Percentiles rank a stretch among this genome's conserved stretches.
These are phyloP conservation scores for Talaromyces sp. DNA, from an alignment of 2,329 filamentous ascomycete genomes.

Conservation along the genomic window DNA sequence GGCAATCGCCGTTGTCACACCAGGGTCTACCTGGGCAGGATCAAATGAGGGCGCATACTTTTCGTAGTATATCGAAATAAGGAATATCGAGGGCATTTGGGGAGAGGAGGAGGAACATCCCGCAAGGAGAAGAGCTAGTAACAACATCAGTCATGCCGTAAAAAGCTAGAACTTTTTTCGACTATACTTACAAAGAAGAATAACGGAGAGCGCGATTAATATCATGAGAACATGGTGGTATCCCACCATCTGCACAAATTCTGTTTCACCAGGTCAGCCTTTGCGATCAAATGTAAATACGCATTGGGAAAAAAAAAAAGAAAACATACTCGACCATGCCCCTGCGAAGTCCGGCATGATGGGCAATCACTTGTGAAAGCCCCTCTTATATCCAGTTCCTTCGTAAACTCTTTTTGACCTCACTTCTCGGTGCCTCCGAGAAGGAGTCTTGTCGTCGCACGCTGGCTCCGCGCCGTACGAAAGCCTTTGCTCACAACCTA, in stretches of 20 bases:
- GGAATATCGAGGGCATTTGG: conserved; percentile 90
- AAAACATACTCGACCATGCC: conserved; percentile 33
- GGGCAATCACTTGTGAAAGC: conserved; percentile 6
- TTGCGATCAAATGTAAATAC: not conserved
- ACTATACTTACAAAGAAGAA: conserved; percentile 75
- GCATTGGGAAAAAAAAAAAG: not conserved
- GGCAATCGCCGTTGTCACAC: conserved; percentile 75
- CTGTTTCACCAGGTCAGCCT: conserved; percentile 24
- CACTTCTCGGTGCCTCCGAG: conserved; percentile 33
- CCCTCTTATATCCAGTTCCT: not conserved
- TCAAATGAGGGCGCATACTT: conserved; percentile 76
- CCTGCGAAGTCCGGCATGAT: conserved; percentile 14
- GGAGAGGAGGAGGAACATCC: conserved; percentile 97
- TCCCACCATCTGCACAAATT: conserved; percentile 58
- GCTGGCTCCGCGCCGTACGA: conserved; percentile 15
- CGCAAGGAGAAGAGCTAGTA: conserved; percentile 77
- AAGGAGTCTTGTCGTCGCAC: conserved; percentile 11
- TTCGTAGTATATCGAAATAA: conserved; percentile 96
- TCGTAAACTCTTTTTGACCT: conserved; percentile 17
- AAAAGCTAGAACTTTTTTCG: not conserved
- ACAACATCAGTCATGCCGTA: not conserved
- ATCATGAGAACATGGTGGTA: conserved; percentile 95
- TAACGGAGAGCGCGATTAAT: conserved; percentile 86
- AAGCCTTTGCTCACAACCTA: conserved; percentile 20
- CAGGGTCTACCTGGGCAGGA: conserved; percentile 85